Percentiles rank a stretch among this genome's conserved stretches.
These are phyloP conservation scores for Mrakia frigida DNA, from an alignment of 768 basidiomycete genomes.

Conservation along the genomic window DNA sequence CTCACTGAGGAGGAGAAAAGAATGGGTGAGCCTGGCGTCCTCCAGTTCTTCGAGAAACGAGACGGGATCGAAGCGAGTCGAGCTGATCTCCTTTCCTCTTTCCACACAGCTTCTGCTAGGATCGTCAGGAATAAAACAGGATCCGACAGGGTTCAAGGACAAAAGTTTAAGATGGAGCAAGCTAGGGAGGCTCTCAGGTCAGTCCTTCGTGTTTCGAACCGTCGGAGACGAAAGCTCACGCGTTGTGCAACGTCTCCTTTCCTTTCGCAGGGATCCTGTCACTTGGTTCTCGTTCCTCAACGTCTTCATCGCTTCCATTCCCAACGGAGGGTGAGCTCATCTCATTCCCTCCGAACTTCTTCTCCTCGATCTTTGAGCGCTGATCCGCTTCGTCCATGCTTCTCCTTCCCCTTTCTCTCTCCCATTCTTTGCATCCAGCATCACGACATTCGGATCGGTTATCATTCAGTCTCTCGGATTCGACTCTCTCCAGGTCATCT, in stretches of 20 bases:
- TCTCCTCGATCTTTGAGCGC: no score
- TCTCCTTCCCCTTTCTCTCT: no score
- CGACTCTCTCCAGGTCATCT: background rate
- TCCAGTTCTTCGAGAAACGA: no score
- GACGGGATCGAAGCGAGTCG: no score
- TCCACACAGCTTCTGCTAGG: constrained; percentile 23
- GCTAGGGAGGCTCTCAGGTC: constrained; percentile 34
- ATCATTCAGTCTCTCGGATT: constrained; percentile 18
- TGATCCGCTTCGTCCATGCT: no score
- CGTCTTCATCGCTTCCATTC: constrained; percentile 33
- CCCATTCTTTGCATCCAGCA: no score
- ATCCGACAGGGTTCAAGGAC: constrained; percentile 33
- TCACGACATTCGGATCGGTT: constrained; percentile 33
- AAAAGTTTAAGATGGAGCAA: constrained; percentile 35
- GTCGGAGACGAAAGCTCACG: no score
- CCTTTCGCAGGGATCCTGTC: constrained; percentile 33
- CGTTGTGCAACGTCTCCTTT: no score
- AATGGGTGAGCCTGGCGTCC: constrained; percentile 14
- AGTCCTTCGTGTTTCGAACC: constrained; percentile 22
- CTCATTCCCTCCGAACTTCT: no score
- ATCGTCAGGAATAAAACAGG: constrained; percentile 33
- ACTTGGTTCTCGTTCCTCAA: constrained; percentile 24
- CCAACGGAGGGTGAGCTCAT: constrained; percentile 33
- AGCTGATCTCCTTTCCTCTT: no score
- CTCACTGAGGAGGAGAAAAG: constrained; percentile 34